phyloP scores from a whole-genome alignment of 1,139 yeast species.

The Diutina catenulata region DNA sequence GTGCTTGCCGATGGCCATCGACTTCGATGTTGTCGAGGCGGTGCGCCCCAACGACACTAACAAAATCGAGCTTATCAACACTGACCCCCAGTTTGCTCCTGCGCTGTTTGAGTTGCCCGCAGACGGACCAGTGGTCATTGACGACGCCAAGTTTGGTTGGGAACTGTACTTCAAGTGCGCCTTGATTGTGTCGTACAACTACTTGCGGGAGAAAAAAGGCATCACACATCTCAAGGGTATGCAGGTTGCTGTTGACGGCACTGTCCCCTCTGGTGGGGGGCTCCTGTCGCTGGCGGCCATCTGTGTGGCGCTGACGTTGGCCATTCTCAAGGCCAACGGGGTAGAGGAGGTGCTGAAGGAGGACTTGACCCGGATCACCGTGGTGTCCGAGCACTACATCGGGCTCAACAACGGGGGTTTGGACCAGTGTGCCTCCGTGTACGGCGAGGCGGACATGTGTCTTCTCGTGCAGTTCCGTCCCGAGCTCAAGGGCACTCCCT shows the following conservation, averaged over 20 bases:
- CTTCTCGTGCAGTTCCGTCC: conserved; percentile 56
- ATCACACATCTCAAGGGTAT: conserved; percentile 37
- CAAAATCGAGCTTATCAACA: conserved; percentile 32
- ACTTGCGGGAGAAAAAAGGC: conserved; percentile 20
- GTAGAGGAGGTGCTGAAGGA: conserved; percentile 30
- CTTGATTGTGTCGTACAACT: conserved; percentile 46
- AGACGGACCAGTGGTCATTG: conserved; percentile 36
- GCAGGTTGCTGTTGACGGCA: conserved; percentile 47
- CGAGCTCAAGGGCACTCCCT: conserved; percentile 41
- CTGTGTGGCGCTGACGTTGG: conserved; percentile 55
- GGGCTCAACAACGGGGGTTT: conserved; percentile 73
- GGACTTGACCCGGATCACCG: conserved; percentile 49
- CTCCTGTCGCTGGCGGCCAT: conserved; percentile 65
- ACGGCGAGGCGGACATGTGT: conserved; percentile 52
- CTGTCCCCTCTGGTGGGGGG: conserved; percentile 67
- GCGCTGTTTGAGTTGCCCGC: conserved; percentile 27
- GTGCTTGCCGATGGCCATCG: conserved; percentile 69
- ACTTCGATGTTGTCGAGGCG: conserved; percentile 51
- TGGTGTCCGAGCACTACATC: conserved; percentile 58
- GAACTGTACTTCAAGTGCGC: conserved; percentile 61
- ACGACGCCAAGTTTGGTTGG: conserved; percentile 44
- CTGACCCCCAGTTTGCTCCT: conserved; percentile 18
- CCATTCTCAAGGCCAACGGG: conserved; percentile 45
- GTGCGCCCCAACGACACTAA: conserved; percentile 18
- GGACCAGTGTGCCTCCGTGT: conserved; percentile 68